Evolutionary conservation across 768 basidiomycete genomes (phyloP).

Genomic region (Pulveroboletus sp.): DNA sequence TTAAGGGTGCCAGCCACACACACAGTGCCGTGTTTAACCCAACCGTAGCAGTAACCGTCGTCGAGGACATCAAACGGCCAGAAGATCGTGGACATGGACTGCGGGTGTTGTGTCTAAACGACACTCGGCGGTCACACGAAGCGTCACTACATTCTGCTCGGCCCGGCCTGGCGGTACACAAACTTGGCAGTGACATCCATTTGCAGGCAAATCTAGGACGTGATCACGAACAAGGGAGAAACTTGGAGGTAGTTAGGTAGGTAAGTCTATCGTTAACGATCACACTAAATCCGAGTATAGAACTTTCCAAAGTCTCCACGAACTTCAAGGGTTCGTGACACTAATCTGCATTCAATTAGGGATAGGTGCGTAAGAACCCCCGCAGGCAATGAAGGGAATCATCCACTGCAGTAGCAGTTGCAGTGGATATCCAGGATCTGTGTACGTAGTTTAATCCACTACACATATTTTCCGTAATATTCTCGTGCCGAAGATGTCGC

Average conservation of each 20-base stretch:
- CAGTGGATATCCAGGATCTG: neutral
- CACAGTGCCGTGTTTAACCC: slow-evolving; percentile 39
- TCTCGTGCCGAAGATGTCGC: slow-evolving; percentile 28
- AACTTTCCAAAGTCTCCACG: neutral
- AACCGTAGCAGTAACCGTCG: slow-evolving; percentile 57
- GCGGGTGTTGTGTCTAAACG: neutral
- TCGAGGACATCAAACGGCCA: slow-evolving; percentile 51
- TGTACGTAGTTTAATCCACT: neutral
- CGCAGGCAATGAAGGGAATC: neutral
- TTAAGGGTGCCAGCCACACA: slow-evolving; percentile 52
- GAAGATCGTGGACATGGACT: slow-evolving; percentile 41
- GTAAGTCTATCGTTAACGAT: too few relatives aligned
- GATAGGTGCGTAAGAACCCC: neutral
- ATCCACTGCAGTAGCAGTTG: too few relatives aligned
- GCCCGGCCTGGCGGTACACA: too few relatives aligned
- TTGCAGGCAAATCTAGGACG: too few relatives aligned
- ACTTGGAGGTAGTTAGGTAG: too few relatives aligned
- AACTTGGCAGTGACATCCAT: too few relatives aligned
- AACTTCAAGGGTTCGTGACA: neutral
- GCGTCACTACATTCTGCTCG: too few relatives aligned
- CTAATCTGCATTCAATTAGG: neutral
- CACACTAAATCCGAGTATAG: neutral
- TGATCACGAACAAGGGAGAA: neutral
- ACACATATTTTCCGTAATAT: slow-evolving; percentile 30
- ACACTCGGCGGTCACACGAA: too few relatives aligned